These are phyloP conservation scores for Collybiopsis luxurians DNA, from an alignment of 768 basidiomycete genomes.

Conservation along the genomic window DNA sequence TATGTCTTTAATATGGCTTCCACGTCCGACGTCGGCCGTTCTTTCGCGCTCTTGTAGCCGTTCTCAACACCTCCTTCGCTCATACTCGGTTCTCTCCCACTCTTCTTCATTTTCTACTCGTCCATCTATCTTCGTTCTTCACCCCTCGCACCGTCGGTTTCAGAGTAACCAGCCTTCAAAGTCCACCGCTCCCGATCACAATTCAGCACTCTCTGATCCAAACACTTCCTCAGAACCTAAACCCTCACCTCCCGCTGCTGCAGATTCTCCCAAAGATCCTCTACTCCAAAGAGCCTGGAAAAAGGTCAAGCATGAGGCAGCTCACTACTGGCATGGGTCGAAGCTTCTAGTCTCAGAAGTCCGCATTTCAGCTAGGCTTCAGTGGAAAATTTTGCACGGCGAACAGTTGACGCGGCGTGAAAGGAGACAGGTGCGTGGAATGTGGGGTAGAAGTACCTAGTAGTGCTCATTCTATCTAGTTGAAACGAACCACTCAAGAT, in stretches of 20 bases:
- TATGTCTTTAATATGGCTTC: conserved; percentile 77
- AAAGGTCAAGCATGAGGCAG: conserved; percentile 91
- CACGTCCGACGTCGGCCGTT: conserved; percentile 47
- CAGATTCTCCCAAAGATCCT: conserved; percentile 38
- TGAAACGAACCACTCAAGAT: conserved; percentile 92
- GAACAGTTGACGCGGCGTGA: conserved; percentile 90
- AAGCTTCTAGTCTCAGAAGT: conserved; percentile 95
- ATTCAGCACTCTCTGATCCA: conserved; percentile 20
- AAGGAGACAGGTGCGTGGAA: conserved; percentile 71
- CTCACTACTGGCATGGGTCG: conserved; percentile 96
- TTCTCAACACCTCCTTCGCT: conserved; percentile 22
- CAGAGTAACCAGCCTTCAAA: conserved; percentile 31
- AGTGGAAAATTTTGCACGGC: conserved; percentile 91
- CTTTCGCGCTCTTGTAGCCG: conserved; percentile 33
- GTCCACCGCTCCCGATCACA: conserved; percentile 9
- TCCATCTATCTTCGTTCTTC: conserved; percentile 8
- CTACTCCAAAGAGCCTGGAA: conserved; percentile 76
- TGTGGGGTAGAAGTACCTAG: background rate
- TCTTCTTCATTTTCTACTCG: conserved; percentile 16
- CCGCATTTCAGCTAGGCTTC: conserved; percentile 81
- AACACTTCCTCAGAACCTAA: conserved; percentile 39
- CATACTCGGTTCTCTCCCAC: conserved; percentile 19
- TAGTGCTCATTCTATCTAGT: conserved; percentile 37
- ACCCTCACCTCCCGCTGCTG: conserved; percentile 45
- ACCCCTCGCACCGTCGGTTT: conserved; percentile 22